Percentiles rank a stretch among this genome's conserved stretches.
These are phyloP conservation scores for Xylariales sp. DNA, from an alignment of 2,329 filamentous ascomycete species.

Conservation along the genomic window DNA sequence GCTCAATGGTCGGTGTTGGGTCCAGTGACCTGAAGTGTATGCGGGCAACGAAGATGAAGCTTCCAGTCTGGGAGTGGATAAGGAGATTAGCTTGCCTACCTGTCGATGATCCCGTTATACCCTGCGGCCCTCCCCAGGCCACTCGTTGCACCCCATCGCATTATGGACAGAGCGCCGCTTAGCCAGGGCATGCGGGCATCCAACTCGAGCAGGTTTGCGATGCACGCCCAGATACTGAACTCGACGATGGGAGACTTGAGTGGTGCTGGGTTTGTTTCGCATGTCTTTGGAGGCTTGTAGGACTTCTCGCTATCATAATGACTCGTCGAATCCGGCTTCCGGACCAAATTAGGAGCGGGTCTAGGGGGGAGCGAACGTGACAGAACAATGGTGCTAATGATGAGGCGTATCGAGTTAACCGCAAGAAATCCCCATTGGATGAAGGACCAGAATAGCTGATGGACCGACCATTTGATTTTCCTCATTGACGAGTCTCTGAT, in stretches of 20 bases:
- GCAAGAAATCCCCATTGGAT: conserved; percentile 51
- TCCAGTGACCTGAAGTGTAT: conserved; percentile 44
- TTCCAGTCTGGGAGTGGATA: conserved; percentile 20
- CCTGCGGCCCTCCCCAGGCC: conserved; percentile 73
- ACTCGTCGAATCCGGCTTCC: conserved; percentile 20
- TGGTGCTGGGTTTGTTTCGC: conserved; percentile 16
- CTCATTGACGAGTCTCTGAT: conserved; percentile 8
- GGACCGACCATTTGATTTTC: conserved; percentile 33
- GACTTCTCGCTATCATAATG: conserved; percentile 19
- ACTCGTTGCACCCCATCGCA: conserved; percentile 67
- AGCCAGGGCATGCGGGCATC: conserved; percentile 88
- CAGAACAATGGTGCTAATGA: conserved; percentile 59
- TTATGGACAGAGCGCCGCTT: conserved; percentile 66
- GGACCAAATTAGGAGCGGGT: conserved; percentile 18
- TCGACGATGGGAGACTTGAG: conserved; percentile 62
- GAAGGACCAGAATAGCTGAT: conserved; percentile 49
- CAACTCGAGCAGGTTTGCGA: conserved; percentile 69
- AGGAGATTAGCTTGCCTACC: conserved; percentile 58
- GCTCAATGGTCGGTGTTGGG: conserved; percentile 32
- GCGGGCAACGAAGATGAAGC: conserved; percentile 34
- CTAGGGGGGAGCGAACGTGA: conserved; percentile 63
- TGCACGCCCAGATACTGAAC: conserved; percentile 73
- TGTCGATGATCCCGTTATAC: conserved; percentile 77
- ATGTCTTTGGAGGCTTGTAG: conserved; percentile 12
- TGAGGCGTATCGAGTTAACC: conserved; percentile 61